phyloP scores from a whole-genome alignment of 148 eudicot species.

The Agrostemma githago region DNA sequence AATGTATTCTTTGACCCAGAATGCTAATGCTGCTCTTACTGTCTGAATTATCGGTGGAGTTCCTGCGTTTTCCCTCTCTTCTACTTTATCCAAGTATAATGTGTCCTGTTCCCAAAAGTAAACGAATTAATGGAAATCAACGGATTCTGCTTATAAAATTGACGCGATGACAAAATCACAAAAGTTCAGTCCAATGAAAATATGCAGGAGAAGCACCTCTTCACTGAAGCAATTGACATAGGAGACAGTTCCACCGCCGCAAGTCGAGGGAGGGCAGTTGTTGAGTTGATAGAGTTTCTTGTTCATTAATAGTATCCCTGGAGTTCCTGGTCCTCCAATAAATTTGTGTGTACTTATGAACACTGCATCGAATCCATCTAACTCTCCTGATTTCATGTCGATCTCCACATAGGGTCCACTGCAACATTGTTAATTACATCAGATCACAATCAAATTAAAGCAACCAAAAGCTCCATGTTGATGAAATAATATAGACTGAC shows the following conservation, averaged over 20 bases:
- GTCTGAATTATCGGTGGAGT: conserved; percentile 39
- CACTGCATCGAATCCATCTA: conserved; percentile 46
- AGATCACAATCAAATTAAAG: neutral
- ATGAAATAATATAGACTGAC: conserved; percentile 5
- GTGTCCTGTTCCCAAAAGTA: conserved; percentile 25
- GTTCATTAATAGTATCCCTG: conserved; percentile 43
- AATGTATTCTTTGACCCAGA: conserved; percentile 43
- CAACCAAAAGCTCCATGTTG: too few relatives aligned
- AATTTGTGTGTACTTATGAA: conserved; percentile 49
- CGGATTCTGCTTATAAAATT: too few relatives aligned
- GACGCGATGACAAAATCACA: too few relatives aligned
- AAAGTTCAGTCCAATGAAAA: too few relatives aligned
- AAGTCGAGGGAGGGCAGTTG: conserved; percentile 35
- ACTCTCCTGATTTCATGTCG: conserved; percentile 43
- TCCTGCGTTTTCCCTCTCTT: conserved; percentile 43
- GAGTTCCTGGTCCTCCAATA: conserved; percentile 43
- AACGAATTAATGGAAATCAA: neutral
- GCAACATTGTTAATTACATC: neutral
- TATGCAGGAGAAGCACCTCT: conserved; percentile 19
- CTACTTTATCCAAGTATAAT: conserved; percentile 25
- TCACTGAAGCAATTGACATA: conserved; percentile 40
- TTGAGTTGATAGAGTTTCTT: conserved; percentile 37
- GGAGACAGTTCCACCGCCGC: conserved; percentile 44
- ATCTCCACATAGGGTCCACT: conserved; percentile 47
- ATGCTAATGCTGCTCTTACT: conserved; percentile 36